Base-by-base conservation (phyloP, 768 basidiomycete species). In the Hemileccinum impolitum region DNA sequence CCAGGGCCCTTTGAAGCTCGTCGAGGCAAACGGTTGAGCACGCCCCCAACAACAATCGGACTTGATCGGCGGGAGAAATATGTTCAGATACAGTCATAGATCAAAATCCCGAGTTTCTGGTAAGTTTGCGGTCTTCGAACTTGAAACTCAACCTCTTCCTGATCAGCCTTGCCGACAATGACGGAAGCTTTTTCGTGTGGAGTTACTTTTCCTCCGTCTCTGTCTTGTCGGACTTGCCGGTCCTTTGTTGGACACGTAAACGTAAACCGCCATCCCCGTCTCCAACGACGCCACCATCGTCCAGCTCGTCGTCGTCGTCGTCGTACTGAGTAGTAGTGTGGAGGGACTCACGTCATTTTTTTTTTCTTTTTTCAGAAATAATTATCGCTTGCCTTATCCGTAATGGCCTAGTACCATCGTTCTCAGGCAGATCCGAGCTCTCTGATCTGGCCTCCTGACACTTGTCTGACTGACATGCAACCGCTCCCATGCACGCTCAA, bases 41-140 rank as follows among this genome's bases (percentile, higher is more conserved):
- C n/a, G n/a, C n/a, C n/a, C n/a, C n/a, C n/a, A n/a, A n/a, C n/a
- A n/a, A n/a, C n/a, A 56, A 68, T 68, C 61, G 66, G 64, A 67
- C 47, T 63, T 63, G 65, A 67, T 65, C 56, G 64, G 64, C 65
- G 66, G 56, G 49, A 52, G 62, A 61, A 60, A 68, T 50, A 53
- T 56, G 50, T 48, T 53, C 62, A 61, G 57, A 64, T 64, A 62
- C 67, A 69, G 60, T 67, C 54, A 62, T 43, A 50, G 66, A 66
- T 68, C 55, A 62, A n/a, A 43, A 39, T 26, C 43, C 65, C 59
- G 43, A 55, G 14, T 1, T 4, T 12, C 0, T 41, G 64, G 66
- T 56, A 68, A 36, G 64, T 66, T 66, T 63, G 57, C 51, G 57
- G 56, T 7, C 59, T 59, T 56, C 50, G 56, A 62, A 62, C 53